Percentiles rank a stretch among this genome's conserved stretches.
Conservation (phyloP, 345 rosid genomes). For the Eucalyptus regnans region DNA sequence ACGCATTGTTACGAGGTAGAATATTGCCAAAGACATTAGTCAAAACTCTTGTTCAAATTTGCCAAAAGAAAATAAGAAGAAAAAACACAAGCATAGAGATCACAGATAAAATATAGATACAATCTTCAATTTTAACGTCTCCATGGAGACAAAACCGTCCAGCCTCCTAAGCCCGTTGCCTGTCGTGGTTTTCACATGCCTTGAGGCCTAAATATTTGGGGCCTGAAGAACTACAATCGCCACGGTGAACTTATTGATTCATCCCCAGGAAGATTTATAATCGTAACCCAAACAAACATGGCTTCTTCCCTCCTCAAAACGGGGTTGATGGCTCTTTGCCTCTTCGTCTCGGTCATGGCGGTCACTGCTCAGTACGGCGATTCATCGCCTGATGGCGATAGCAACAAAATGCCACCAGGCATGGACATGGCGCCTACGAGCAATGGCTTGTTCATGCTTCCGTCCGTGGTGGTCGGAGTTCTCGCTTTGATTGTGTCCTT, state of each 20-base stretch:
- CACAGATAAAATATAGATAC: background rate
- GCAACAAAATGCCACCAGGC: background rate
- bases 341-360: background rate
- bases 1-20: background rate
- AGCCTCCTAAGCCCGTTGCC: background rate
- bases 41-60: background rate
- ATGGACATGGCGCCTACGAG: conserved; percentile 7
- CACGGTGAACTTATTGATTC: background rate
- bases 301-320: background rate
- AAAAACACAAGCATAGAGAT: background rate
- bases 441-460: background rate
- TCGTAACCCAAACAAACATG: background rate
- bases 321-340: background rate
- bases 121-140: background rate
- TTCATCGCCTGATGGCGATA: background rate
- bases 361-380: background rate
- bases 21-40: background rate
- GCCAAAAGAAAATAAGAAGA: background rate
- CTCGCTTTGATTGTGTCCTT: conserved; percentile 1
- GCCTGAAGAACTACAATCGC: background rate
- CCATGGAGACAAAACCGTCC: background rate
- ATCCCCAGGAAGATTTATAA: background rate
- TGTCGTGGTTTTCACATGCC: background rate
- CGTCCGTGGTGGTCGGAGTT: conserved; percentile 4
- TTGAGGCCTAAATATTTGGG: background rate